These are phyloP conservation scores for Fusarium dlaminii DNA, from an alignment of 2,329 filamentous ascomycete species.

Conservation along the genomic window DNA sequence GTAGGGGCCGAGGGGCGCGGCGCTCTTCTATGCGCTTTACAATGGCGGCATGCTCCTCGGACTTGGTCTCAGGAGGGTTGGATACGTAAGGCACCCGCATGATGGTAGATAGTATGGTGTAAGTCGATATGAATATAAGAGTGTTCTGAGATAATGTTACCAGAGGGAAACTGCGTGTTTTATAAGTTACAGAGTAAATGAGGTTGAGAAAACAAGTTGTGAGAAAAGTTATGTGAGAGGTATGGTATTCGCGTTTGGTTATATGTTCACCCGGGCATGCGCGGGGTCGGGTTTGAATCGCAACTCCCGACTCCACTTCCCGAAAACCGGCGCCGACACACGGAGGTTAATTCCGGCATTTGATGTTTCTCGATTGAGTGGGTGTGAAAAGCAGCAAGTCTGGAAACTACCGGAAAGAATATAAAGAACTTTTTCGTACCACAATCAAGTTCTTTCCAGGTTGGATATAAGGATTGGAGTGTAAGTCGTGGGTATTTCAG, in stretches of 20 bases:
- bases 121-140: slow-evolving; percentile 2
- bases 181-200: background rate
- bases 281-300: slow-evolving; percentile 38
- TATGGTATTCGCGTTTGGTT: slow-evolving; percentile 34
- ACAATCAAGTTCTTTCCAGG: too few species aligned
- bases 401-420: background rate
- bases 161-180: background rate
- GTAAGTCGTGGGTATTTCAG: too few species aligned
- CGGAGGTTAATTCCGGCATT: slow-evolving; percentile 23
- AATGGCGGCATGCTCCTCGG: slow-evolving; percentile 63
- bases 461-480: background rate
- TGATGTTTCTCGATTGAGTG: background rate
- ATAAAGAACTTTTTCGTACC: background rate
- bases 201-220: background rate
- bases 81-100: slow-evolving; percentile 76
- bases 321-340: slow-evolving; percentile 38
- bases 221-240: background rate
- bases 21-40: slow-evolving; percentile 72
- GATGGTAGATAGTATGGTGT: slow-evolving; percentile 20
- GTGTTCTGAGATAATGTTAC: background rate
- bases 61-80: slow-evolving; percentile 58
- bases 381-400: background rate
- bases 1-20: slow-evolving; percentile 74
- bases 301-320: slow-evolving; percentile 44
- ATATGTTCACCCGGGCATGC: slow-evolving; percentile 42